Evolutionary conservation across 1,139 yeast genomes (phyloP), one percentile per base, ranked within the genome.

Genomic region (Nakaseomyces kungkrabaensis): DNA sequence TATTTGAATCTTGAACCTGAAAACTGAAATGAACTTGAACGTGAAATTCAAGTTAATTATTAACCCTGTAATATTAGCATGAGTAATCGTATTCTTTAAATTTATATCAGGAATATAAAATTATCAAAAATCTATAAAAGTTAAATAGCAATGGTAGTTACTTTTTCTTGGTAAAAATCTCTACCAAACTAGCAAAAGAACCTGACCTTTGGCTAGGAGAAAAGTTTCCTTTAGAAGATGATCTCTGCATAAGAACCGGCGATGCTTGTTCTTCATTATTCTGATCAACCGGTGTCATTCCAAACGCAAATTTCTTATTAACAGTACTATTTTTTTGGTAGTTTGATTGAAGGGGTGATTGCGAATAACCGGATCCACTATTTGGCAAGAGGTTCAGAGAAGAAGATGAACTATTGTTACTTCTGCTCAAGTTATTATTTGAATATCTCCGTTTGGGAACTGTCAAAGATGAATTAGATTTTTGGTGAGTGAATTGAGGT

Each of bases 271-370:
- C 55, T 45, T 44, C 54, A 48, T 22, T 48, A 48, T 43, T 38
- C 50, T 47, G 3, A 48, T 50, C 10, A 51, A 48, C 22, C 3
- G 63, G 59, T 34, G 64, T 59, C 64, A 61, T 60, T 45, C 55
- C 54, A 38, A 61, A 57, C n/a, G 63, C 56, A 44, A 56, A 56
- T 29, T 59, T 56, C 45, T 57, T 57, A 25, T 53, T 53, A 13
- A 57, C 57, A 4, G 57, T 48, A 41, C 55, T 56, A 50, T 52
- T 44, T 58, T 54, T 32, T 53, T 51, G n/a, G 52, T 40, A 13
- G 41, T 48, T n/a, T 51, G 45, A 26, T 49, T 38, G 8, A 52
- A 43, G 27, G 47, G 47, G 9, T 48, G 41, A 37, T 47, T 52
- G 31, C 49, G 31, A 3, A 53, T 44, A 6, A 34, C 51, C 56